Conservation (phyloP, 1,284 basidiomycete species). For the Gyrodon tennesseensis region DNA sequence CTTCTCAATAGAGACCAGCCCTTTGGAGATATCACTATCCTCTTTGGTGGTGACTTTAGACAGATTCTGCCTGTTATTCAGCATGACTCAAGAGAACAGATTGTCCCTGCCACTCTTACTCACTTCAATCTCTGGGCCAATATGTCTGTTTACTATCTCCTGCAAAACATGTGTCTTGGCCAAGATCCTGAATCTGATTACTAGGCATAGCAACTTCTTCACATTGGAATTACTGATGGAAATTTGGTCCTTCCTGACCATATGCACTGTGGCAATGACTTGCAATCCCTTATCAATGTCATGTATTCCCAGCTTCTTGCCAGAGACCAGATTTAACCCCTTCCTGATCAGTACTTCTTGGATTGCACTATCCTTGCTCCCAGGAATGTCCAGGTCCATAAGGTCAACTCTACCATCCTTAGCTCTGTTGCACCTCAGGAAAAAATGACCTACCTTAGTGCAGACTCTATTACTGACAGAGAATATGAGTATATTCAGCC, state of each 20-base stretch:
- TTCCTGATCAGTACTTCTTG: conserved; percentile 22
- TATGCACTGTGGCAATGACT: too few relatives aligned
- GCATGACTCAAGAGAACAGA: conserved; percentile 42
- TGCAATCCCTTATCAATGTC: conserved; percentile 36
- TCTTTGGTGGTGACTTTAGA: too few relatives aligned
- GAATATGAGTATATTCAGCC: conserved; percentile 27
- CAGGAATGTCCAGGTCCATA: conserved; percentile 18
- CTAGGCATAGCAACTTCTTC: conserved; percentile 49
- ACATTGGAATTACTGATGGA: conserved; percentile 44
- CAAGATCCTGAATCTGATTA: conserved; percentile 30
- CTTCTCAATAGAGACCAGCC: too few relatives aligned
- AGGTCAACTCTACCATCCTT: conserved; percentile 26
- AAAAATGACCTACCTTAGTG: not conserved
- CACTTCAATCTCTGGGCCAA: conserved; percentile 45
- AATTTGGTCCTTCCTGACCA: too few relatives aligned
- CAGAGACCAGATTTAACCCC: not conserved
- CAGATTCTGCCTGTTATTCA: conserved; percentile 22
- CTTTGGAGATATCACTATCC: too few relatives aligned
- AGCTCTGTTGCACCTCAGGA: conserved; percentile 2
- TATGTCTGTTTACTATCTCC: conserved; percentile 40
- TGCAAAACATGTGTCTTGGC: conserved; percentile 47
- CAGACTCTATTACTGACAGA: conserved; percentile 9
- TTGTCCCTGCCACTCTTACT: conserved; percentile 44
- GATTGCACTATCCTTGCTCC: conserved; percentile 21
- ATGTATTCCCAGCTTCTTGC: conserved; percentile 12